A percentile compares a stretch with the other conserved stretches of the same genome.
Evolutionary conservation across 2,329 filamentous ascomycete genomes (phyloP).

Genomic region (Zalaria sp.): DNA sequence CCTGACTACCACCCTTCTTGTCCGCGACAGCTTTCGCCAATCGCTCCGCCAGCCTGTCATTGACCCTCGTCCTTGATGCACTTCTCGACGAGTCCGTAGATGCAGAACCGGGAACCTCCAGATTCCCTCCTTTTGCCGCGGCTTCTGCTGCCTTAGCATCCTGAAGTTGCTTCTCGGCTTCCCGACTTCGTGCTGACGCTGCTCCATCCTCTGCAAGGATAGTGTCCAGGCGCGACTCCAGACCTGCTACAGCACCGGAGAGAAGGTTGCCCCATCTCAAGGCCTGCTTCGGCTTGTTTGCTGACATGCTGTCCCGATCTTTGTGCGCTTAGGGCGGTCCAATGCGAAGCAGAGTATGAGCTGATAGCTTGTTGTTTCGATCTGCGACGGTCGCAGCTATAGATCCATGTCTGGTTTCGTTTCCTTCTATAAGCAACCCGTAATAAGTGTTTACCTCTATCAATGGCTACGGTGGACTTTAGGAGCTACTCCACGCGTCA

Average conservation of each 20-base stretch:
- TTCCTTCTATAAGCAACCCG: too few species aligned
- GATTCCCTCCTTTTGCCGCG: background rate
- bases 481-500: too few species aligned
- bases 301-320: conserved; percentile 4
- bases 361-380: too few species aligned
- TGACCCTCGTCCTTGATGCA: conserved; percentile 51
- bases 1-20: conserved; percentile 40
- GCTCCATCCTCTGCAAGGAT: conserved; percentile 73
- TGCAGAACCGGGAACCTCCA: conserved; percentile 1
- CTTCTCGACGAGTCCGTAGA: conserved; percentile 35
- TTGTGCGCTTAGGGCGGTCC: too few species aligned
- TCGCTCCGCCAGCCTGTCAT: conserved; percentile 77
- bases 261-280: conserved; percentile 44
- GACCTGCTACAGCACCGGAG: conserved; percentile 79
- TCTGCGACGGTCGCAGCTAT: too few species aligned
- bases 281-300: conserved; percentile 3
- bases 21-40: conserved; percentile 77
- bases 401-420: too few species aligned
- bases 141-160: conserved; percentile 9
- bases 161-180: conserved; percentile 22
- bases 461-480: background rate
- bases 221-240: conserved; percentile 84
- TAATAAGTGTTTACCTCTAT: too few species aligned
- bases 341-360: background rate
- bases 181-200: conserved; percentile 26